Evolutionary conservation across 1,284 basidiomycete genomes (phyloP), one percentile per base, ranked within the genome.

Genomic region (Malassezia japonica): DNA sequence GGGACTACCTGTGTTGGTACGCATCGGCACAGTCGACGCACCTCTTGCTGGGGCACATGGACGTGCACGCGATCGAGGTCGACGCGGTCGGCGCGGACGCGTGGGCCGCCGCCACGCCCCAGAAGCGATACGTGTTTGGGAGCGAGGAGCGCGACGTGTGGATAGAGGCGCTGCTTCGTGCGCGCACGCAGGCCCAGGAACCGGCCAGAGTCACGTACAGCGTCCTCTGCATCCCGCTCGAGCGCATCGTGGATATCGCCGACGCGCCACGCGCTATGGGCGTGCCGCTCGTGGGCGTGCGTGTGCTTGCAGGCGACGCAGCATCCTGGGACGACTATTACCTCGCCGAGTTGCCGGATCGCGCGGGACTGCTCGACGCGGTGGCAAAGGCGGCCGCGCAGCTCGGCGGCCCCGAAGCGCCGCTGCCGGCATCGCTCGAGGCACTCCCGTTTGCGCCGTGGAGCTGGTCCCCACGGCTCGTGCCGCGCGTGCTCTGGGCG

Each of bases 191-290:
- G n/a, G n/a, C n/a, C n/a, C n/a, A n/a, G n/a, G n/a, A n/a, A n/a
- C n/a, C n/a, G n/a, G n/a, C n/a, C n/a, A n/a, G n/a, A n/a, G n/a
- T n/a, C n/a, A n/a, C n/a, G 28, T 13, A 31, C 28, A 13, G 28
- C 28, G 13, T 7, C 13, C 8, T 96, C 70, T 86, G 88, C 33
- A 90, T 98, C 45, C 92, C 92, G 0, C 87, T 95, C 60, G 84
- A 87, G 16, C 81, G 83, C 1, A 82, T 98, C 55, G 75, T 89
- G 36, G 88, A 92, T 60, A 24, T 89, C 94, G 55, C 83, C 82
- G 64, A 87, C 86, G 7, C 41, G 49, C 13, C 6, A 5, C 7
- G 5, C 35, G 35, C 16, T 21, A 9, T 6, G 15, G 4, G 18
- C 35, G 35, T 7, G 20, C 35, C n/a, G n/a, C 35, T 37, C 6